Conservation (phyloP, 2,329 filamentous ascomycete species). For the Exophiala spinifera region DNA sequence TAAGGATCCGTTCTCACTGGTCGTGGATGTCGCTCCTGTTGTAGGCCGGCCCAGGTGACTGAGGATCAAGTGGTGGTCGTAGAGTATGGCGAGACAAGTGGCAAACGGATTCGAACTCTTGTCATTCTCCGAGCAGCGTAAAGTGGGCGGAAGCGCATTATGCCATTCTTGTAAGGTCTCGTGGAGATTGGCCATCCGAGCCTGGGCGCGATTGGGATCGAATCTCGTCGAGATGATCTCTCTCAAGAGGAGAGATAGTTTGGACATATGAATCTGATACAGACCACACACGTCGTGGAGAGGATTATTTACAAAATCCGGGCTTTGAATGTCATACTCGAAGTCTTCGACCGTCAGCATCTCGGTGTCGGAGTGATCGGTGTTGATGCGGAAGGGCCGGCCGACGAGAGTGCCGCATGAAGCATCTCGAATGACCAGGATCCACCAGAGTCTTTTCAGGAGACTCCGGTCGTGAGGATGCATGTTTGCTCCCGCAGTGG, state of each 20-base stretch:
- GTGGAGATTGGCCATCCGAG: conserved; percentile 7
- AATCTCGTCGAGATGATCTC: conserved; percentile 12
- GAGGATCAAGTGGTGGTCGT: conserved; percentile 4
- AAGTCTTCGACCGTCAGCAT: conserved; percentile 11
- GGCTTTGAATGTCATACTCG: conserved; percentile 9
- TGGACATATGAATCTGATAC: conserved; percentile 12
- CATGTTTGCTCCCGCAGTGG: conserved; percentile 8
- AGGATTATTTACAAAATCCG: conserved; percentile 9
- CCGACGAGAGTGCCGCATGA: conserved; percentile 9
- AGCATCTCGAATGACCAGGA: conserved; percentile 8
- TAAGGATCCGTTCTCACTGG: background rate
- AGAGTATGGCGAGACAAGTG: conserved; percentile 9
- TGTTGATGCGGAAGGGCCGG: conserved; percentile 12
- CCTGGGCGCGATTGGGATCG: conserved; percentile 9
- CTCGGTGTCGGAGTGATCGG: conserved; percentile 7
- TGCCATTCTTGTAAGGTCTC: conserved; percentile 6
- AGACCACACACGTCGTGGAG: conserved; percentile 2
- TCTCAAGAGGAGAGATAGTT: conserved; percentile 7
- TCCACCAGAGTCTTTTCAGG: conserved; percentile 13
- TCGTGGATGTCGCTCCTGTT: background rate
- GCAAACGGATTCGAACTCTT: conserved; percentile 7
- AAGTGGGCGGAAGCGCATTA: conserved; percentile 2
- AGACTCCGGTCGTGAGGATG: conserved; percentile 6
- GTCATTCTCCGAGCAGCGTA: conserved; percentile 3
- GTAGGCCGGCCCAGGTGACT: conserved; percentile 4